These are phyloP conservation scores for Citropsis articulata DNA, from an alignment of 345 rosid species.

Conservation along the genomic window DNA sequence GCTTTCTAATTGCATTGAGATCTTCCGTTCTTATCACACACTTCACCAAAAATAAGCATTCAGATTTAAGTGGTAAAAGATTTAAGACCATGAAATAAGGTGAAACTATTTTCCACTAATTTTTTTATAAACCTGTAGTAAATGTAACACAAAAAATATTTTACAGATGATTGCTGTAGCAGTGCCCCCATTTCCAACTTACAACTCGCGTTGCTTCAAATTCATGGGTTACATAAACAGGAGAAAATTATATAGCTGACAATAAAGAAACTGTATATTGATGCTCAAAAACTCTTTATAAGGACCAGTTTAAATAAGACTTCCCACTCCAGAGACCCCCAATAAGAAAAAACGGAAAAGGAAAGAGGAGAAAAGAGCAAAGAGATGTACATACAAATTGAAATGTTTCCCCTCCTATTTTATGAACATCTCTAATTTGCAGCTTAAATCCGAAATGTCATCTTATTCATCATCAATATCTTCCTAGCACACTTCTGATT, in stretches of 20 bases:
- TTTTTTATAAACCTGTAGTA: no score
- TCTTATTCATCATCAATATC: constrained; percentile 36
- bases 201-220: not conserved
- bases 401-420: not conserved
- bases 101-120: no score
- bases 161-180: not conserved
- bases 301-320: not conserved
- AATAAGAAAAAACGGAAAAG: not conserved
- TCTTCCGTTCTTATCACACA: no score
- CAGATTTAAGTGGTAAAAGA: no score
- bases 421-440: not conserved
- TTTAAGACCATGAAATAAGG: no score
- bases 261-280: not conserved
- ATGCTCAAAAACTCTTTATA: not conserved
- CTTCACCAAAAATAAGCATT: no score
- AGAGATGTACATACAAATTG: not conserved
- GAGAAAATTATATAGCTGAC: not conserved
- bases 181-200: not conserved
- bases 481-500: constrained; percentile 52
- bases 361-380: not conserved
- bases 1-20: no score
- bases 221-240: not conserved
- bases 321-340: not conserved
- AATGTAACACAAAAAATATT: no score
- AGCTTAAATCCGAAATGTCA: not conserved